A percentile compares a stretch with the other conserved stretches of the same genome.
These are phyloP conservation scores for Populus trichocarpa DNA, from an alignment of 441 rosid genomes.

Conservation along the genomic window DNA sequence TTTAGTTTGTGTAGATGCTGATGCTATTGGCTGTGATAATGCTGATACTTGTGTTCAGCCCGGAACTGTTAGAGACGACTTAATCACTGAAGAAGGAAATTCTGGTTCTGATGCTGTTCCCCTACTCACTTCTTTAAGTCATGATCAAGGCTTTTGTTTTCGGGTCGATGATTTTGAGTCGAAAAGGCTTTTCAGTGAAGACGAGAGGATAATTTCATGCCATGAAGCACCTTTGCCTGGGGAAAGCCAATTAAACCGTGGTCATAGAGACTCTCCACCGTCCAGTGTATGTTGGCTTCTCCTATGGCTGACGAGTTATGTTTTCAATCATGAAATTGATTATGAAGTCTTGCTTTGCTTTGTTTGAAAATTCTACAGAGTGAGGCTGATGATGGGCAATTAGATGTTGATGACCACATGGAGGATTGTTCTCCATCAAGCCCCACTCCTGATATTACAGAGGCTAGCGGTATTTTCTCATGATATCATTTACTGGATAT, in stretches of 20 bases:
- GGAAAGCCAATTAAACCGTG: slow-evolving; percentile 33
- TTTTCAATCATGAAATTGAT: neutral
- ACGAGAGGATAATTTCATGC: slow-evolving; percentile 30
- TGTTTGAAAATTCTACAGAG: slow-evolving; percentile 39
- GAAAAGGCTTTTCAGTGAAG: slow-evolving; percentile 33
- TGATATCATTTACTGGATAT: slow-evolving; percentile 1
- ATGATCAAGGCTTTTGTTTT: slow-evolving; percentile 23
- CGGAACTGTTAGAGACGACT: slow-evolving; percentile 19
- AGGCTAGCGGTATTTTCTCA: slow-evolving; percentile 41
- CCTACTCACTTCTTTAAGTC: slow-evolving; percentile 28
- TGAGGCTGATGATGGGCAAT: slow-evolving; percentile 29
- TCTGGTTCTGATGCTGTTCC: slow-evolving; percentile 13
- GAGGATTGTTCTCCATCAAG: slow-evolving; percentile 49
- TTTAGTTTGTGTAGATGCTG: neutral
- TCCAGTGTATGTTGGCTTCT: slow-evolving; percentile 45
- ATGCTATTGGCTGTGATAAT: slow-evolving; percentile 24
- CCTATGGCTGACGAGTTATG: slow-evolving; percentile 12
- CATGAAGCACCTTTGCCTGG: slow-evolving; percentile 35
- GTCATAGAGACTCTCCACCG: slow-evolving; percentile 38
- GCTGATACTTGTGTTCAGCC: slow-evolving; percentile 12
- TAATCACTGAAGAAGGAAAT: slow-evolving; percentile 28
- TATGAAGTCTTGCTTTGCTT: slow-evolving; percentile 8
- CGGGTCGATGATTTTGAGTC: slow-evolving; percentile 30
- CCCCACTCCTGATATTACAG: slow-evolving; percentile 46
- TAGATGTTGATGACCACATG: slow-evolving; percentile 32